Percentiles rank a stretch among this genome's conserved stretches.
phyloP scores from a whole-genome alignment of 371 early-diverging fungal genomes.

The Batrachochytrium dendrobatidis region DNA sequence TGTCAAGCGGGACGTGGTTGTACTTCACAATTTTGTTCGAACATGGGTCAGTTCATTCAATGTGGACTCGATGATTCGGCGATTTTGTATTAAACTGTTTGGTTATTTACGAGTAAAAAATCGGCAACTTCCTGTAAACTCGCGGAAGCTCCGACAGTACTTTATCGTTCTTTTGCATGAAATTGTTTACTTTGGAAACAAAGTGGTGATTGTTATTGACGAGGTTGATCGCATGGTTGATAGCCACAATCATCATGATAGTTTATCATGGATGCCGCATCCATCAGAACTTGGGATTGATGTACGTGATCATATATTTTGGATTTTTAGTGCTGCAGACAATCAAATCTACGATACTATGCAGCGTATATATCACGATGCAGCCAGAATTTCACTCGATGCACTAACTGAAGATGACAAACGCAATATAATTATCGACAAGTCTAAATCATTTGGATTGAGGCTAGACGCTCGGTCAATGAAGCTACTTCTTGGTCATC shows the following conservation, averaged over 20 bases:
- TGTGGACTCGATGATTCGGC: conserved; percentile 5
- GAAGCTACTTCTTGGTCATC: background rate
- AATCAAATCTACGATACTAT: background rate
- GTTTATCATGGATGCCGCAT: conserved; percentile 10
- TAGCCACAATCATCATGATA: conserved; percentile 2
- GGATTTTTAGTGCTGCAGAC: conserved; percentile 11
- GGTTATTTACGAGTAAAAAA: background rate
- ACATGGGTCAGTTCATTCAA: conserved; percentile 11
- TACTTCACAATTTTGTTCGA: conserved; percentile 15
- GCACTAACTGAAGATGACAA: conserved; percentile 4
- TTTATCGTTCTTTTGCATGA: conserved; percentile 3
- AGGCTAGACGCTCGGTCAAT: conserved; percentile 1
- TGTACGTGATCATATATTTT: background rate
- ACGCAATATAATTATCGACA: conserved; percentile 5
- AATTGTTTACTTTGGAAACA: background rate
- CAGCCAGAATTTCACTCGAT: background rate
- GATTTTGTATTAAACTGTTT: conserved; percentile 5
- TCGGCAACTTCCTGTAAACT: background rate
- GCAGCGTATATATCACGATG: background rate
- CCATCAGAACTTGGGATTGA: conserved; percentile 3
- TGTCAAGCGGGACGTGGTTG: background rate
- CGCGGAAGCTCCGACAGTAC: conserved; percentile 1
- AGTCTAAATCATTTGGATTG: background rate
- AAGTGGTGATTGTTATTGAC: conserved; percentile 9
- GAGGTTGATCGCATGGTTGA: conserved; percentile 8